Conservation (phyloP, 768 basidiomycete species). For the Lentinula sp. region DNA sequence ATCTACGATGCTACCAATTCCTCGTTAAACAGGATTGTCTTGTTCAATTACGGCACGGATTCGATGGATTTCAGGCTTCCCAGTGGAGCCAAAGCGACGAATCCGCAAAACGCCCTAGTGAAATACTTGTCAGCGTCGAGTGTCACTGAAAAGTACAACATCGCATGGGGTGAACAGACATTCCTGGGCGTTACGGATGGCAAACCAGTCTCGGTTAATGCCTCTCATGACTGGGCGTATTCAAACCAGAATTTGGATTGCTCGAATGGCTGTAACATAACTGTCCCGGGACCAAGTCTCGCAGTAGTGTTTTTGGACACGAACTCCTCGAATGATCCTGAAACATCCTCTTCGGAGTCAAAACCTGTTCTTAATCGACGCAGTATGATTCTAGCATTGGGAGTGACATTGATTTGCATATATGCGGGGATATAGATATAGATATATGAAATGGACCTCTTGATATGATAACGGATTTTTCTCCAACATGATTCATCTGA, state of each 20-base stretch:
- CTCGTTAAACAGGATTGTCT: constrained; percentile 32
- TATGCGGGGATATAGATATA: not conserved
- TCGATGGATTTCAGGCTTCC: constrained; percentile 36
- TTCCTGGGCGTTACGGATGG: constrained; percentile 36
- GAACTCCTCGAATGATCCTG: not conserved
- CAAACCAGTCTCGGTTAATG: constrained; percentile 20
- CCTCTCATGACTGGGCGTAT: constrained; percentile 23
- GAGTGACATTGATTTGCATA: not conserved
- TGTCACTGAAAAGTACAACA: constrained; percentile 43
- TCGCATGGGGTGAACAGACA: constrained; percentile 58
- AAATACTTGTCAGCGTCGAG: constrained; percentile 44
- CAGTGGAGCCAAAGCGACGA: constrained; percentile 15
- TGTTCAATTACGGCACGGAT: constrained; percentile 48
- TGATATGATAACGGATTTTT: not conserved
- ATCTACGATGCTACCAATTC: constrained; percentile 48
- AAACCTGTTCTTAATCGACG: not conserved
- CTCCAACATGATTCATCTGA: too few relatives aligned
- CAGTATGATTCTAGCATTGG: not conserved
- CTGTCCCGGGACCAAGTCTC: constrained; percentile 42
- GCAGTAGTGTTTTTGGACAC: constrained; percentile 34
- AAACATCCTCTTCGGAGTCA: not conserved
- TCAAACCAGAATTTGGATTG: constrained; percentile 33
- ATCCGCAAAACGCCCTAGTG: constrained; percentile 26
- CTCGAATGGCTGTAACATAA: constrained; percentile 35
- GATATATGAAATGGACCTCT: not conserved